A percentile compares a stretch with the other conserved stretches of the same genome.
Conservation (phyloP, 2,329 filamentous ascomycete species). For the Fusarium liriodendri region DNA sequence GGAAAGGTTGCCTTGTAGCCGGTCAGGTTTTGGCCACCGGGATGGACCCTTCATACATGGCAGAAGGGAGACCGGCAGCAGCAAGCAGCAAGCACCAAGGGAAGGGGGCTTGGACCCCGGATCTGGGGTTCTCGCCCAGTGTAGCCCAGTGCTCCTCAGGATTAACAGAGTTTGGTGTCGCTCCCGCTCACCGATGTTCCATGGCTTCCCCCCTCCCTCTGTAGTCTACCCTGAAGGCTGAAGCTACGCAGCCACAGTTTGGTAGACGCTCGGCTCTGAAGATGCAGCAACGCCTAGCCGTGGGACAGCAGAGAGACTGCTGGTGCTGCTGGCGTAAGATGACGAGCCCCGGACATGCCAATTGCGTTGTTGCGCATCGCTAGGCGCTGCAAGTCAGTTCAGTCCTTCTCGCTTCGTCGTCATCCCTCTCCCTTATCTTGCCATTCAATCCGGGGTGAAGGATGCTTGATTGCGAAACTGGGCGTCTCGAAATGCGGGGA, state of each 20-base stretch:
- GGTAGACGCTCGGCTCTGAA: neutral
- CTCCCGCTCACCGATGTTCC: conserved; percentile 32
- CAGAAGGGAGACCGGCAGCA: neutral
- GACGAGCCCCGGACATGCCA: conserved; percentile 13
- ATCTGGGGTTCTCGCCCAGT: neutral
- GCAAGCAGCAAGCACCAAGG: neutral
- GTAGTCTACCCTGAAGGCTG: conserved; percentile 6
- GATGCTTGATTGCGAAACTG: conserved; percentile 20
- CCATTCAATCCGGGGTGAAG: neutral
- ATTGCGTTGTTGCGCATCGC: conserved; percentile 25
- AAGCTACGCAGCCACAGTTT: conserved; percentile 5
- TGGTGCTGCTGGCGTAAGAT: conserved; percentile 4
- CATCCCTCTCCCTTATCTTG: conserved; percentile 3
- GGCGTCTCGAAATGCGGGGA: conserved; percentile 26
- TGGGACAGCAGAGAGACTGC: neutral
- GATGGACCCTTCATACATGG: conserved; percentile 34
- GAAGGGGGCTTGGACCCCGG: conserved; percentile 8
- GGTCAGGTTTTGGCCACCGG: conserved; percentile 18
- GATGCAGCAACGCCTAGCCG: conserved; percentile 1
- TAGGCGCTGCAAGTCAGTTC: conserved; percentile 24
- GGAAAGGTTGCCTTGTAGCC: neutral
- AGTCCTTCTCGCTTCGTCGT: conserved; percentile 4
- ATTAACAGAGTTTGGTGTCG: neutral
- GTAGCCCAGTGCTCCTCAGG: neutral
- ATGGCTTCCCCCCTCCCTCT: neutral